These are phyloP conservation scores for Scutellaria minor DNA, from an alignment of 257 asterid genomes.

Conservation along the genomic window DNA sequence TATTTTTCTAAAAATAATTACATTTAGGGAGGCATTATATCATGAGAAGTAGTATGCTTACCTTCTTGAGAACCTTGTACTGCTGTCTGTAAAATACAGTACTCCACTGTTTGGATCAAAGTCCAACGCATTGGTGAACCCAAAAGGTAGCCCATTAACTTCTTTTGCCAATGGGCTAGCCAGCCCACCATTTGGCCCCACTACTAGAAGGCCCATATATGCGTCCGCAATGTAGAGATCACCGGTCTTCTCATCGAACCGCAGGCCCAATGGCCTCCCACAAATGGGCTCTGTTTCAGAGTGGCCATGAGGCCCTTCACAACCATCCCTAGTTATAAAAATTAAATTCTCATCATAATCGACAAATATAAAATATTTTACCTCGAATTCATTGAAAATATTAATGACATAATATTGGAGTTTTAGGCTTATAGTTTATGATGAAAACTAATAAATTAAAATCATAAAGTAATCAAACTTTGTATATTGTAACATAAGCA, in stretches of 20 bases:
- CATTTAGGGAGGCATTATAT: too few relatives aligned
- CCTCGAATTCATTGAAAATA: too few relatives aligned
- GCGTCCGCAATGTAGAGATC: constrained; percentile 73
- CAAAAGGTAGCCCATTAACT: constrained; percentile 47
- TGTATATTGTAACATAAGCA: too few relatives aligned
- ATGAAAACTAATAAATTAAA: too few relatives aligned
- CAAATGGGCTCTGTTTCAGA: constrained; percentile 53
- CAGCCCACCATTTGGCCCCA: constrained; percentile 67
- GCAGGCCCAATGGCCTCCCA: constrained; percentile 86
- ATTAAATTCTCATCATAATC: neutral
- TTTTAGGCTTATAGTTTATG: too few relatives aligned
- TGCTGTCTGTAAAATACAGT: constrained; percentile 75
- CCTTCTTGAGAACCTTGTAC: constrained; percentile 67
- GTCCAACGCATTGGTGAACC: constrained; percentile 66
- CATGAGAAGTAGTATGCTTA: constrained; percentile 19
- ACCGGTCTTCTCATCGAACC: constrained; percentile 51
- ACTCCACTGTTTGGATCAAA: constrained; percentile 55
- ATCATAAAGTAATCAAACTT: too few relatives aligned
- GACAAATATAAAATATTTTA: neutral
- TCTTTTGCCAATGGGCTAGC: constrained; percentile 49
- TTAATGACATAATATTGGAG: neutral
- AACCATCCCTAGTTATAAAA: constrained; percentile 44
- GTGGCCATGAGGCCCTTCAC: constrained; percentile 50
- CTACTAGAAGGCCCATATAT: constrained; percentile 70
- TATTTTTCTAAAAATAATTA: too few relatives aligned